Evolutionary conservation across 164 flowering plant species (phyloP), one percentile per base, ranked within the genome.

Genomic region (Annona cherimola): DNA sequence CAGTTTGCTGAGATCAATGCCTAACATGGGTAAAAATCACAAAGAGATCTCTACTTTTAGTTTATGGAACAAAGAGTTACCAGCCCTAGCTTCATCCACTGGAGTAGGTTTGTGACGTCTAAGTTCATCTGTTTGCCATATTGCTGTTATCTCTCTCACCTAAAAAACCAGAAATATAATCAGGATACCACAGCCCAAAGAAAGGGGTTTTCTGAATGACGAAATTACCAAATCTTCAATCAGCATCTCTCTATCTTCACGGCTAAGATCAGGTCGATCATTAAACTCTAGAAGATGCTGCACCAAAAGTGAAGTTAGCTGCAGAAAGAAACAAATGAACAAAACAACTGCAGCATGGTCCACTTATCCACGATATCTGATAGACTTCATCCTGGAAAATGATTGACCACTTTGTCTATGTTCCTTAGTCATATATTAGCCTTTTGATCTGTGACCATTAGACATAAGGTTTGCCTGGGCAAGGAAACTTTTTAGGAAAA

Each of bases 71-170:
- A 76, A 46, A 61, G 40, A 55, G 41, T 12, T 87, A 92, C 98
- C 98, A 76, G 96, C 92, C 76, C 91, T 86, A 61, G 98, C 97
- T 87, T 94, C 98, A 85, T 94, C 98, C 42, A 92, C 98, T 45
- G 97, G 96, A 45, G 98, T 89, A 71, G 98, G 98, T 73, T 85
- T 90, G 61, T 90, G 97, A 63, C 97, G 90, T 77, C 98, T 89
- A 42, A 94, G 84, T 78, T 94, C 98, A 86, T 94, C 97, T 16
- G 97, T 94, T 79, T 90, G 98, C 98, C 98, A 94, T 78, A 92
- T 82, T 45, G 97, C 80, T 66, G 91, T 88, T 78, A 92, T 86
- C 86, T 94, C 98, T 79, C 98, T 86, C 72, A 90, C 88, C 98
- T 94, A 80, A 44, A 79, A 80, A 72, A 73, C 55, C 62, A 71